phyloP scores from a whole-genome alignment of 352 stramenopile species.

The Thraustochytrium sp. region DNA sequence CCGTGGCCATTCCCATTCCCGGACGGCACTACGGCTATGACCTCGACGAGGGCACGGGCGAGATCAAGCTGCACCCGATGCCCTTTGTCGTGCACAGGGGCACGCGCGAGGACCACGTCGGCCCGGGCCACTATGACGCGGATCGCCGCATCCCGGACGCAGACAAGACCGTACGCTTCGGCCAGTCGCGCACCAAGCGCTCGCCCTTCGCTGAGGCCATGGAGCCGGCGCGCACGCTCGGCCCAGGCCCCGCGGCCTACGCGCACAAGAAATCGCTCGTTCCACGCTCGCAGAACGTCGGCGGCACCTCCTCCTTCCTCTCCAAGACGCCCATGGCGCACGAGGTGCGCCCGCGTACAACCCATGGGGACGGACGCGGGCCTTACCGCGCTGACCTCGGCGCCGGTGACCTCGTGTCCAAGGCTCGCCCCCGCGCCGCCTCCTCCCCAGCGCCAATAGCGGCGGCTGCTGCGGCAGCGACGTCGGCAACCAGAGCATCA shows the following conservation, averaged over 20 bases:
- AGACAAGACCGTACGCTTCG: neutral
- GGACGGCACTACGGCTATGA: slow-evolving; percentile 34
- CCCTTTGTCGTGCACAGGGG: neutral
- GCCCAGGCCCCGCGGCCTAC: neutral
- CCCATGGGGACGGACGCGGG: no score
- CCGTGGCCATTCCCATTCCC: neutral
- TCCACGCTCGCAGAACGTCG: neutral
- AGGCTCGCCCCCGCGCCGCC: no score
- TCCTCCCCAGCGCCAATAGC: no score
- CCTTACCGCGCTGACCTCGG: no score
- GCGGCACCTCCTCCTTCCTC: neutral
- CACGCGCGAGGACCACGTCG: neutral
- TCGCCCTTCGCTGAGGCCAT: neutral
- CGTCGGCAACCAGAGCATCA: no score
- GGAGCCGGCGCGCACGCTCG: neutral
- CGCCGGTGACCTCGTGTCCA: no score
- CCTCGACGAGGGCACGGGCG: neutral
- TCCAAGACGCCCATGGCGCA: slow-evolving; percentile 3
- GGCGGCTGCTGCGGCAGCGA: no score
- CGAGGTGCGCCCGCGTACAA: neutral
- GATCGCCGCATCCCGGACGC: neutral
- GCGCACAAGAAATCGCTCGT: neutral
- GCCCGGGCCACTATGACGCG: neutral
- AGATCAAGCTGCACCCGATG: neutral
- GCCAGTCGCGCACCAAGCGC: neutral